Conservation (phyloP, 441 rosid genomes). For the Corymbia citriodora region DNA sequence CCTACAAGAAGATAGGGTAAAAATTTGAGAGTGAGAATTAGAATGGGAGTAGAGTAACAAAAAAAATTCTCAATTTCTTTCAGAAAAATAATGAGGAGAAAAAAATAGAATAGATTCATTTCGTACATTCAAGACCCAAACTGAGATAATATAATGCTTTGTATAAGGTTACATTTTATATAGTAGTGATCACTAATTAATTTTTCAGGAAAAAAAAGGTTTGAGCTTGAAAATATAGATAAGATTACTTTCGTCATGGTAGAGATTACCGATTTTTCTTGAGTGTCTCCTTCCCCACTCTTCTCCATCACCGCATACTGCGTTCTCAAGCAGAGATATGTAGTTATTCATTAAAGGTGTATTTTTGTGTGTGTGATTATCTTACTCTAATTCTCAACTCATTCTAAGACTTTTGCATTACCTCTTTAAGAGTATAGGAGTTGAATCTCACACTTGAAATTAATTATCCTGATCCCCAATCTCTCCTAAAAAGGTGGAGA, state of each 20-base stretch:
- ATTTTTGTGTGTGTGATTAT: too few relatives aligned
- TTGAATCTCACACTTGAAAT: too few relatives aligned
- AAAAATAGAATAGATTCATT: background rate
- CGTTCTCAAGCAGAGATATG: background rate
- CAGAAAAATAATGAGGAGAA: background rate
- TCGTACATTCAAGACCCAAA: background rate
- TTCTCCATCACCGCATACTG: background rate
- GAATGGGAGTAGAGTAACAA: too few relatives aligned
- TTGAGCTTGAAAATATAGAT: background rate
- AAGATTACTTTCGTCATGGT: background rate
- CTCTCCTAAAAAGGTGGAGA: too few relatives aligned
- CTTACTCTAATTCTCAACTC: too few relatives aligned
- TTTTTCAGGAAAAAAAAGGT: background rate
- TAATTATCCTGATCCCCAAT: too few relatives aligned
- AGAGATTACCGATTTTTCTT: background rate
- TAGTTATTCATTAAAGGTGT: background rate
- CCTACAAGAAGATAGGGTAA: too few relatives aligned
- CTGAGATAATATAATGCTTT: background rate
- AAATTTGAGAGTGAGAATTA: too few relatives aligned
- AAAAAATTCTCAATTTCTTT: background rate
- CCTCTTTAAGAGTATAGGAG: too few relatives aligned
- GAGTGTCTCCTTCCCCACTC: background rate
- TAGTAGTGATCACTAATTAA: background rate
- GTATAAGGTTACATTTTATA: background rate
- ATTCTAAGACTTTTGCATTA: too few relatives aligned